Evolutionary conservation across 352 stramenopile species (phyloP), one percentile per base, ranked within the genome.

Genomic region (Pythium periplocum): DNA sequence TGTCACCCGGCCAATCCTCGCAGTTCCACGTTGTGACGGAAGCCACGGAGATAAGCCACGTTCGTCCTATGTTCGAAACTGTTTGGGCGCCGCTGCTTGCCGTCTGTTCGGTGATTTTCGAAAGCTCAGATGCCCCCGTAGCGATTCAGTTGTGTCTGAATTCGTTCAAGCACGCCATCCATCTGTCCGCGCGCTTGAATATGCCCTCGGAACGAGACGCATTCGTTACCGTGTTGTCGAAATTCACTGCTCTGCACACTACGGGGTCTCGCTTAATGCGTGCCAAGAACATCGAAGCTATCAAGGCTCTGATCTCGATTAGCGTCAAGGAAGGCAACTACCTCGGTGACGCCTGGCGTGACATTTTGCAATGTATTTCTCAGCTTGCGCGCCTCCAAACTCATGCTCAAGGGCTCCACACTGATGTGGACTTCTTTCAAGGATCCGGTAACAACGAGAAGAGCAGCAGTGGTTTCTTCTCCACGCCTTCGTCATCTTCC

Each of bases 61-160:
- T 97, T 9, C 77, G 83, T 32, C 95, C 97, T 4, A 99, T 99
- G 97, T 99, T 99, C 64, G 96, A 99, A 73, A 98, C 98, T 0
- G 91, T 98, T 0, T 99, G 97, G 97, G 96, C 96, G 33, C 95
- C 97, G 41, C 71, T 99, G 33, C 79, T 99, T 45, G 96, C 95
- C 42, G 95, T 88, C 42, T 96, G 98, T 51, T 98, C 94, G 2
- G 94, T 99, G 62, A 96, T 98, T 33, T 89, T 99, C 32, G 95
- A 99, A 72, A 94, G 77, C 49, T 93, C 83, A 2, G 90, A 98
- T 12, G 89, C 98, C 32, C 75, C 89, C 12, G 83, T 90, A 6
- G 94, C 86, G 41, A 97, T 99, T 47, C 75, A 95, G 48, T 68
- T 98, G 6, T 98, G 95, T 51, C 73, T 99, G 6, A 91, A 93